These are phyloP conservation scores for Phylloporus rhodoxanthus DNA, from an alignment of 768 basidiomycete genomes.

Conservation along the genomic window DNA sequence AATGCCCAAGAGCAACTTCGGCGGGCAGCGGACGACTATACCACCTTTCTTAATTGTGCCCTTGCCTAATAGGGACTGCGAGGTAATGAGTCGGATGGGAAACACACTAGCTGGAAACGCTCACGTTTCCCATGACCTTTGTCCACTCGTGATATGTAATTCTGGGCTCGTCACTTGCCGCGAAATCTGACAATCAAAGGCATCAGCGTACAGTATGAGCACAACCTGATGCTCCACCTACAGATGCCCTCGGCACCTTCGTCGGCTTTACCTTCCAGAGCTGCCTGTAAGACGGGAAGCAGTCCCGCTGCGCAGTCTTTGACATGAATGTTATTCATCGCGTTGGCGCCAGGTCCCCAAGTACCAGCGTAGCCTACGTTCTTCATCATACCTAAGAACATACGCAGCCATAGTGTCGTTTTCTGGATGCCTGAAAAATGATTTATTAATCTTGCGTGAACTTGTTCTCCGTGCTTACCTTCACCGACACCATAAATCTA, in stretches of 20 bases:
- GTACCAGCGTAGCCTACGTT: conserved; percentile 35
- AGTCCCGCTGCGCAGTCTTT: conserved; percentile 35
- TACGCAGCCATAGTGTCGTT: conserved; percentile 33
- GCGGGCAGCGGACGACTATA: conserved; percentile 29
- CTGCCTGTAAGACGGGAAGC: conserved; percentile 34
- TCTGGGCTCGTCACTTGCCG: conserved; percentile 24
- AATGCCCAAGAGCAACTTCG: conserved; percentile 33
- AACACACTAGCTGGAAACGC: background rate
- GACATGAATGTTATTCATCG: conserved; percentile 37
- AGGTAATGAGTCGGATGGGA: background rate
- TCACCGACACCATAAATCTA: conserved; percentile 41
- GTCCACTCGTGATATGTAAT: conserved; percentile 31
- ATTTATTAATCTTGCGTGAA: background rate
- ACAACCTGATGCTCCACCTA: conserved; percentile 15
- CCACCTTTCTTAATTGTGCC: conserved; percentile 32
- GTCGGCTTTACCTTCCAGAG: conserved; percentile 37
- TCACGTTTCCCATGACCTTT: conserved; percentile 34
- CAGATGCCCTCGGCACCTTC: conserved; percentile 40
- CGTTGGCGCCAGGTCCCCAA: conserved; percentile 38
- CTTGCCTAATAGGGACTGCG: conserved; percentile 31
- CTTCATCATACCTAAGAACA: conserved; percentile 32
- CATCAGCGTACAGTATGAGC: background rate
- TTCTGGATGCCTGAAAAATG: conserved; percentile 30
- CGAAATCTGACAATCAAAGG: conserved; percentile 29
- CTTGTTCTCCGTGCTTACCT: conserved; percentile 19